Evolutionary conservation across 192 early-diverging fungal genomes (phyloP).

Genomic region (Backusella liffmaniae): DNA sequence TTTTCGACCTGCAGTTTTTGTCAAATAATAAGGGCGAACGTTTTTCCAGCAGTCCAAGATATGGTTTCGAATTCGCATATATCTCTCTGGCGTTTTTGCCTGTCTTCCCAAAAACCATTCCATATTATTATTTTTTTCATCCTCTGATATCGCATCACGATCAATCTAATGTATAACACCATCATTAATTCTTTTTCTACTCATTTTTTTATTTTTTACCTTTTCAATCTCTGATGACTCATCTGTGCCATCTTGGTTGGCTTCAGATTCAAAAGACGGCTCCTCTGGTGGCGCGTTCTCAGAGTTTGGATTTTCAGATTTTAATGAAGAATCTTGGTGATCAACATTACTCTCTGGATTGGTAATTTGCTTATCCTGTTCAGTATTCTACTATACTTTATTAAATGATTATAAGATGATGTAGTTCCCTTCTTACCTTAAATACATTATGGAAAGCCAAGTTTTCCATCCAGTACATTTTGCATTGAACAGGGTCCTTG

Average conservation of each 20-base stretch:
- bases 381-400: not conserved
- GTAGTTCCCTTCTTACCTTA: not conserved
- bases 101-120: slow-evolving; percentile 72
- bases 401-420: not conserved
- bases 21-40: slow-evolving; percentile 68
- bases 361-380: not conserved
- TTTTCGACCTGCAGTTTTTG: slow-evolving; percentile 75
- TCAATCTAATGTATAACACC: slow-evolving; percentile 30
- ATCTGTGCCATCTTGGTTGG: not conserved
- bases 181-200: not conserved
- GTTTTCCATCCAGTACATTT: slow-evolving; percentile 57
- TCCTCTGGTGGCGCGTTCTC: not conserved
- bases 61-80: slow-evolving; percentile 84
- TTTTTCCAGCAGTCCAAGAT: slow-evolving; percentile 77
- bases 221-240: not conserved
- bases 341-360: not conserved
- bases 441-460: slow-evolving; percentile 40
- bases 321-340: not conserved
- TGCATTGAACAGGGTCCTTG: slow-evolving; percentile 57
- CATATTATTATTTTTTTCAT: slow-evolving; percentile 44
- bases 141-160: slow-evolving; percentile 43
- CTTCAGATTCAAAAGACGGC: no score
- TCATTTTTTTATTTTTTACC: not conserved
- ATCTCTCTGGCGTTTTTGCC: slow-evolving; percentile 86
- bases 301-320: not conserved